These are phyloP conservation scores for Cordyceps cateniannulata DNA, from an alignment of 2,329 filamentous ascomycete genomes.

Conservation along the genomic window DNA sequence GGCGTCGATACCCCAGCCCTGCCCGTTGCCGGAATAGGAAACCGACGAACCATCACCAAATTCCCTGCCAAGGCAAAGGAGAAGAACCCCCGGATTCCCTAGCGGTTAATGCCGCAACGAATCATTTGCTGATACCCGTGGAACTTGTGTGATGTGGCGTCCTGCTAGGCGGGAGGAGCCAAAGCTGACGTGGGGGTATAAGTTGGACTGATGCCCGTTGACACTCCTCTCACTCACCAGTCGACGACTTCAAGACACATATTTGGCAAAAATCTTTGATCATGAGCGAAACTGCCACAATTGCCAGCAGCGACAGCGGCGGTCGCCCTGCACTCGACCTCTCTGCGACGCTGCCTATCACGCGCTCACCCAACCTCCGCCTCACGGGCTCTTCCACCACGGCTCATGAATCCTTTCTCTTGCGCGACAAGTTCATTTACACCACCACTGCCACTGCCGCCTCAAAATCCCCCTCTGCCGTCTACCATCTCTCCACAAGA, in stretches of 20 bases:
- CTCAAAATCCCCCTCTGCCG: not conserved
- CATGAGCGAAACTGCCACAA: constrained; percentile 8
- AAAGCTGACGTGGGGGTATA: too few species aligned
- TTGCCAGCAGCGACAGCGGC: not conserved
- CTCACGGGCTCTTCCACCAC: not conserved
- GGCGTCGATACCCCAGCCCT: not conserved
- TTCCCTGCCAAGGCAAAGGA: too few species aligned
- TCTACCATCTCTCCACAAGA: constrained; percentile 7
- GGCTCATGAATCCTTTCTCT: not conserved
- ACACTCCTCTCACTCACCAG: not conserved
- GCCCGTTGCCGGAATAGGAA: not conserved
- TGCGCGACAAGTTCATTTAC: constrained; percentile 2
- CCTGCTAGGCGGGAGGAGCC: too few species aligned
- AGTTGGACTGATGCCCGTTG: too few species aligned
- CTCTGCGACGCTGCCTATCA: not conserved
- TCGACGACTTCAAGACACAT: not conserved
- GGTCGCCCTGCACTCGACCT: not conserved
- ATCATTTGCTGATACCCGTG: too few species aligned
- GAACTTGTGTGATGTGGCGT: too few species aligned
- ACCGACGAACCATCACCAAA: not conserved
- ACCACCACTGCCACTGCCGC: not conserved
- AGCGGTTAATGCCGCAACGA: too few species aligned
- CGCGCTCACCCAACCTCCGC: not conserved
- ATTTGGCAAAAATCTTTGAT: not conserved
- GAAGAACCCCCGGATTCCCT: too few species aligned